Conservation (phyloP, 2,329 filamentous ascomycete genomes). For the Diaporthe humulicola region DNA sequence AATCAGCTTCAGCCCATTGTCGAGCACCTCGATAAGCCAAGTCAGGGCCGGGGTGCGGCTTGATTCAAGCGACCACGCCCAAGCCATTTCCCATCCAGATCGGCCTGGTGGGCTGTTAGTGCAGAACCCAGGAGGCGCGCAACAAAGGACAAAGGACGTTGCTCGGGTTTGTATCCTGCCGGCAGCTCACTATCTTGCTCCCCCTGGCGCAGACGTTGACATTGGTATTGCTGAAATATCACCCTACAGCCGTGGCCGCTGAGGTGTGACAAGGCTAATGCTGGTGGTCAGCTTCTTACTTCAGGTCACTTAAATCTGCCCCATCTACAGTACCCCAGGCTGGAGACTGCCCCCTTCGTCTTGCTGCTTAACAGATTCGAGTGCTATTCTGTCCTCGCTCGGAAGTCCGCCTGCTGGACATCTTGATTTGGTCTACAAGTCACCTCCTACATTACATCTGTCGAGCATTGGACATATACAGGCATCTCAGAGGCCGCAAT, state of each 20-base stretch:
- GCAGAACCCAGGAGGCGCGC: neutral
- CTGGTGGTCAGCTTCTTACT: conserved; percentile 17
- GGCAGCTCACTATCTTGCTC: neutral
- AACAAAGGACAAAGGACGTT: neutral
- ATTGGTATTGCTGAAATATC: neutral
- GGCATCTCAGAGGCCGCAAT: conserved; percentile 9
- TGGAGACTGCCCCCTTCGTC: neutral
- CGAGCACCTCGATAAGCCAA: conserved; percentile 23
- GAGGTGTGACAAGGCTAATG: conserved; percentile 22
- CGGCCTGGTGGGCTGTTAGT: conserved; percentile 20
- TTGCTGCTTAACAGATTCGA: neutral
- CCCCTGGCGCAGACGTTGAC: neutral
- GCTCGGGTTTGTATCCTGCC: conserved; percentile 13
- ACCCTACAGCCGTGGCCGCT: conserved; percentile 14
- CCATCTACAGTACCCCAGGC: neutral
- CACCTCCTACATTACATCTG: neutral
- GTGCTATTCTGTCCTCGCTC: neutral
- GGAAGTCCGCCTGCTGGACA: neutral
- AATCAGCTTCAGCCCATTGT: conserved; percentile 18
- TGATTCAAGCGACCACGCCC: conserved; percentile 15
- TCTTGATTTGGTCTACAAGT: neutral
- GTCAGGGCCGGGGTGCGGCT: conserved; percentile 20
- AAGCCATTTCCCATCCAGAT: conserved; percentile 4
- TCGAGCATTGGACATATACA: neutral
- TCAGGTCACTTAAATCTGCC: neutral